Evolutionary conservation across 257 asterid genomes (phyloP), one percentile per base, ranked within the genome.

Genomic region (Solanum lignicaule): DNA sequence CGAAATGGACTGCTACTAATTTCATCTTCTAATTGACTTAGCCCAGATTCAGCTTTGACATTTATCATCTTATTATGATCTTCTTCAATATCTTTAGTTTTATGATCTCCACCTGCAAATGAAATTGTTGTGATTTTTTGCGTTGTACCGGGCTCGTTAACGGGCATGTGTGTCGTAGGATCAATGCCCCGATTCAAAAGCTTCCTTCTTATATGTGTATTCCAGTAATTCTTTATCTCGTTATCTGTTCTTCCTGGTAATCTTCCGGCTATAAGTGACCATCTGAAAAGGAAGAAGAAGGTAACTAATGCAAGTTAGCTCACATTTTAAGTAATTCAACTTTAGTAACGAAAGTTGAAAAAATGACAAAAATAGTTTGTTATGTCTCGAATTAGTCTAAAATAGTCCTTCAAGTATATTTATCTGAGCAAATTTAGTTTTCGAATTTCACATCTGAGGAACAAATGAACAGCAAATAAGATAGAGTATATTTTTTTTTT

Each of bases 181-280:
- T 96, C 98, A 35, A 96, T 94, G 3, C 99, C 99, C 0, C 96
- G 87, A 92, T 95, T 92, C 90, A 94, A 23, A 3, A 96, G 98
- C 87, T 96, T 96, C 71, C 99, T 84, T 89, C 96, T 91, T 21
- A 96, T 96, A 83, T 96, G 99, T 0, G 99, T 96, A 75, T 96
- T 96, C 99, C 99, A 96, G 8, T 96, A 96, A 48, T 96, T 96
- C 88, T 96, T 96, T 35, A 96, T 96, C 93, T 96, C 99, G 31
- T 96, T 96, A 78, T 96, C 99, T 0, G 99, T 96, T 91, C 99
- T 89, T 35, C 99, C 99, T 0, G 98, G 98, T 86, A 96, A 92
- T 88, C 96, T 90, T 85, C 98, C 99, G 0, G 99, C 99, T 85
- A 96, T 96, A 16, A 96, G 92, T 16, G 99, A 96, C 99, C 99